These are phyloP conservation scores for Lavandula angustifolia DNA, from an alignment of 257 asterid genomes.

Conservation along the genomic window DNA sequence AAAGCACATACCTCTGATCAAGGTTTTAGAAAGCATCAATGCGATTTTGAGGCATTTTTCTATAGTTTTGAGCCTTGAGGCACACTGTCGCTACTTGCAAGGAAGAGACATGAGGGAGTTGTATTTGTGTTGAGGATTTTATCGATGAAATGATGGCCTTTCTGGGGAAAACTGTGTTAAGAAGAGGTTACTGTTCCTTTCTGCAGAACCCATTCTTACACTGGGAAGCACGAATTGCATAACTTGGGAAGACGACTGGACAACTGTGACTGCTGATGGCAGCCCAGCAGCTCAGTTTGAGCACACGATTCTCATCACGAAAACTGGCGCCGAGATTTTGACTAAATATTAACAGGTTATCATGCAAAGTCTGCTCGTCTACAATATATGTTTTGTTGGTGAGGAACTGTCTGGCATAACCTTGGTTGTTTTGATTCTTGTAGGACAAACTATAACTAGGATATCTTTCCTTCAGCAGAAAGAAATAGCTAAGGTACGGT, in stretches of 20 bases:
- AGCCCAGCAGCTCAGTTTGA: conserved; percentile 97
- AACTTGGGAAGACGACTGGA: conserved; percentile 99
- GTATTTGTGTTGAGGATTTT: too few species aligned
- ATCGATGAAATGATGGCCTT: too few species aligned
- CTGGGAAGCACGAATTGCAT: conserved; percentile 82
- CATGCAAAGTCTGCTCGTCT: not conserved
- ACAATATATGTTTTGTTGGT: too few species aligned
- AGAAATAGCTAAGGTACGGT: not conserved
- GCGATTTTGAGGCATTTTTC: too few species aligned
- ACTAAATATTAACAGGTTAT: conserved; percentile 47
- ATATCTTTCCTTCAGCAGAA: not conserved
- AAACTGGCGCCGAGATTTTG: conserved; percentile 85
- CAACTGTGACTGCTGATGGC: conserved; percentile 92
- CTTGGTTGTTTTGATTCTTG: not conserved
- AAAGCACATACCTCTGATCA: too few species aligned
- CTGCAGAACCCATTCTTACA: conserved; percentile 94
- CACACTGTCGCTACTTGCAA: conserved; percentile 5
- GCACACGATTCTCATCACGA: conserved; percentile 91
- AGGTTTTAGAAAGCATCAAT: too few species aligned
- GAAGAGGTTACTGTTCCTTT: not conserved
- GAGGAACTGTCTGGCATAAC: not conserved
- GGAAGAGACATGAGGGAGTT: too few species aligned
- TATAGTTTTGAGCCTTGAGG: too few species aligned
- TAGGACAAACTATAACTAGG: not conserved
- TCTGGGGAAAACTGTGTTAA: not conserved